Evolutionary conservation across 345 rosid species (phyloP).

Genomic region (Excoecaria cochinchinensis): DNA sequence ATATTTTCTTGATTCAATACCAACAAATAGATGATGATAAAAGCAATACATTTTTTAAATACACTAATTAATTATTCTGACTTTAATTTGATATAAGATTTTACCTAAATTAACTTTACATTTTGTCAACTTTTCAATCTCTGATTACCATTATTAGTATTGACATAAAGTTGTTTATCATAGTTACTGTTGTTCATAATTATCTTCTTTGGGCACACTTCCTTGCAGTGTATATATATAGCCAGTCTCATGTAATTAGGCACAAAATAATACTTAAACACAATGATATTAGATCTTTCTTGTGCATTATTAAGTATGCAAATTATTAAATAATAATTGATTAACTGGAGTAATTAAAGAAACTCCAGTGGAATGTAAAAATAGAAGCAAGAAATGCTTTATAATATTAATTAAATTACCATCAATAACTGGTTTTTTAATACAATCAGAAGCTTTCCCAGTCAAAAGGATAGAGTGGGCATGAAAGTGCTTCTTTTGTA

Average conservation of each 20-base stretch:
- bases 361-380: background rate
- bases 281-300: too few species aligned
- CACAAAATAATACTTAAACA: too few species aligned
- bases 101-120: slow-evolving; percentile 16
- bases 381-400: background rate
- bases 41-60: slow-evolving; percentile 19
- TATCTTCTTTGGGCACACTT: too few species aligned
- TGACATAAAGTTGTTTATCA: background rate
- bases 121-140: background rate
- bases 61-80: slow-evolving; percentile 3
- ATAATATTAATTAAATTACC: slow-evolving; percentile 1
- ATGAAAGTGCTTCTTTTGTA: slow-evolving; percentile 14
- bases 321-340: too few species aligned
- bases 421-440: background rate
- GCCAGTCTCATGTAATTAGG: background rate
- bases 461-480: background rate
- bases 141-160: background rate
- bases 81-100: slow-evolving; percentile 19
- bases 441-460: slow-evolving; percentile 7
- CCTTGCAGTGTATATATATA: background rate
- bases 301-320: too few species aligned
- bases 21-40: slow-evolving; percentile 40
- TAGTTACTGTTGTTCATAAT: background rate
- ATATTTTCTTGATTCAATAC: slow-evolving; percentile 31
- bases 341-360: background rate